A percentile compares a stretch with the other conserved stretches of the same genome.
These are phyloP conservation scores for Pseudogymnoascus sp. DNA, from an alignment of 2,329 filamentous ascomycete species.

Conservation along the genomic window DNA sequence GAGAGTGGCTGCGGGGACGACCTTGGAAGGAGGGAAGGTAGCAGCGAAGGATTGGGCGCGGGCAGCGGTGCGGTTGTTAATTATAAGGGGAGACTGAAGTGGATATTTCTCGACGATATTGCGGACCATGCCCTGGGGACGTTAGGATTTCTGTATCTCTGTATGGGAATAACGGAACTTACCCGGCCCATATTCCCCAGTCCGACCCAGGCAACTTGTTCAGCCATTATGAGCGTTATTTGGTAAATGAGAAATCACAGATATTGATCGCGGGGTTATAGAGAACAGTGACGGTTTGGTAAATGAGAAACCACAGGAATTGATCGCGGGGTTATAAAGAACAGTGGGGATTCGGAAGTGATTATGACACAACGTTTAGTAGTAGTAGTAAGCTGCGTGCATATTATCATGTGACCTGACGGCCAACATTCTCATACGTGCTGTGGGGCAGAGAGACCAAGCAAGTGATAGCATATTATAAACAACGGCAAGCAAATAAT, in stretches of 20 bases:
- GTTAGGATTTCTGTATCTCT: conserved; percentile 2
- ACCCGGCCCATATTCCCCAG: conserved; percentile 83
- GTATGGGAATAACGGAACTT: conserved; percentile 29
- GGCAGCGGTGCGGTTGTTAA: conserved; percentile 71
- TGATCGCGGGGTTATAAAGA: not conserved
- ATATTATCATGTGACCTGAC: not conserved
- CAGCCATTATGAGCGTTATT: conserved; percentile 38
- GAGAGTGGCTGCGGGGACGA: conserved; percentile 56
- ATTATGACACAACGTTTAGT: not conserved
- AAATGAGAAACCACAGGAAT: not conserved
- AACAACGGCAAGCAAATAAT: too few species aligned
- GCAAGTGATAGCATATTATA: too few species aligned
- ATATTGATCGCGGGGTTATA: not conserved
- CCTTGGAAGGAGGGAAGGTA: conserved; percentile 53
- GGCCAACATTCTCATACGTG: not conserved
- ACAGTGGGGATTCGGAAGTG: not conserved
- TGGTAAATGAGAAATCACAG: not conserved
- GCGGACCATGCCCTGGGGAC: conserved; percentile 65
- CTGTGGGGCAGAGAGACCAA: too few species aligned
- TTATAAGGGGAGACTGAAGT: conserved; percentile 61
- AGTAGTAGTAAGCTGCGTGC: not conserved
- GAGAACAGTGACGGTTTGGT: not conserved
- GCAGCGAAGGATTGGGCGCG: conserved; percentile 57
- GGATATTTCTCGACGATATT: conserved; percentile 74
- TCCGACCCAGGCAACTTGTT: conserved; percentile 68